Evolutionary conservation across 805 yeast genomes (phyloP).

Genomic region (Candida parachauliodes): DNA sequence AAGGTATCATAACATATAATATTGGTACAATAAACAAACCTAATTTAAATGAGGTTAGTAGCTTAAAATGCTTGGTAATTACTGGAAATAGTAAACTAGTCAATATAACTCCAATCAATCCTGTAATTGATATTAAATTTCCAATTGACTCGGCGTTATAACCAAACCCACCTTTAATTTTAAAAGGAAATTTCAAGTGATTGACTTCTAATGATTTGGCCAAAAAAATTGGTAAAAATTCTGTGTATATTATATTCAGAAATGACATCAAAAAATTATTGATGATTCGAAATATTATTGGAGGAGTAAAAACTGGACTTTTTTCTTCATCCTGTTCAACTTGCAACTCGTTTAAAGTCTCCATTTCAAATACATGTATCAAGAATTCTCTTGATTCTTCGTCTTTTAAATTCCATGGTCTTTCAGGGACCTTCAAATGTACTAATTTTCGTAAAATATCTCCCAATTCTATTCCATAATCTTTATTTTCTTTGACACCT

Average conservation of each 20-base stretch:
- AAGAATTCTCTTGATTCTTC: not conserved
- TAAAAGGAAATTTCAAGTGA: slow-evolving; percentile 44
- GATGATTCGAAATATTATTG: slow-evolving; percentile 28
- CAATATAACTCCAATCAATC: slow-evolving; percentile 48
- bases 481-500: slow-evolving; percentile 18
- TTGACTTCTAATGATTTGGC: slow-evolving; percentile 31
- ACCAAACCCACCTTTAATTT: slow-evolving; percentile 51
- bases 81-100: slow-evolving; percentile 50
- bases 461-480: slow-evolving; percentile 36
- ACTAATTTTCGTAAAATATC: slow-evolving; percentile 23
- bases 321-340: not conserved
- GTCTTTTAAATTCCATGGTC: slow-evolving; percentile 25
- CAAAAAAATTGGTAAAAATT: slow-evolving; percentile 53
- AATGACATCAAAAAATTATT: slow-evolving; percentile 43
- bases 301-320: slow-evolving; percentile 13
- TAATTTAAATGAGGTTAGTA: slow-evolving; percentile 42
- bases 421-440: slow-evolving; percentile 21
- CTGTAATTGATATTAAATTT: slow-evolving; percentile 46
- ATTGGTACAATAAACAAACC: slow-evolving; percentile 42
- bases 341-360: not conserved
- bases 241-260: slow-evolving; percentile 48
- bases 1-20: slow-evolving; percentile 45
- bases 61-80: slow-evolving; percentile 45
- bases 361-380: slow-evolving; percentile 3
- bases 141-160: slow-evolving; percentile 47